Evolutionary conservation across 768 basidiomycete genomes (phyloP).

Genomic region (Mrakia frigida): DNA sequence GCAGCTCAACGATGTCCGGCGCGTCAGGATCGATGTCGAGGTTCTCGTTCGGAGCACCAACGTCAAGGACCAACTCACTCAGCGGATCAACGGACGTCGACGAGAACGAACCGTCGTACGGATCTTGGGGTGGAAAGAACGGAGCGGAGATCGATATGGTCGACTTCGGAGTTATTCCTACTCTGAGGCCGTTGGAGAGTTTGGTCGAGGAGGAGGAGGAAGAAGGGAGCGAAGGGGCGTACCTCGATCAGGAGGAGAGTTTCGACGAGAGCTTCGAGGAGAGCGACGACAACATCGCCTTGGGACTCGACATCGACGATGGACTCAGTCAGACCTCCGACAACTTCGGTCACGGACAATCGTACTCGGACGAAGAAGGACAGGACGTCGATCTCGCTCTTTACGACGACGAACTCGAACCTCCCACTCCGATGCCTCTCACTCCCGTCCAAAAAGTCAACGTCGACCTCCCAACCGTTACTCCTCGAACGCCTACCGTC

Average conservation of each 20-base stretch:
- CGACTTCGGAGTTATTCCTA: constrained; percentile 27
- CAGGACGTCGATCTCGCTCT: neutral
- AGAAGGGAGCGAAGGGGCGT: constrained; percentile 1
- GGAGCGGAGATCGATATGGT: constrained; percentile 23
- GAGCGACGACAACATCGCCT: constrained; percentile 31
- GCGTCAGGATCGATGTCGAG: constrained; percentile 22
- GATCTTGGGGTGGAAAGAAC: neutral
- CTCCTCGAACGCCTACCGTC: neutral
- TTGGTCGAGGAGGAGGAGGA: constrained; percentile 30
- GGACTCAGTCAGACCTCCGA: constrained; percentile 13
- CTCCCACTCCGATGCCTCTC: constrained; percentile 8
- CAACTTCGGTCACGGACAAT: neutral
- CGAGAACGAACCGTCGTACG: neutral
- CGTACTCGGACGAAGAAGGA: constrained; percentile 7
- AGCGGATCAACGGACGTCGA: constrained; percentile 19
- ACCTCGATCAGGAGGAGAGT: neutral
- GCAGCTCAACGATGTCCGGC: neutral
- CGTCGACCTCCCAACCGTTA: neutral
- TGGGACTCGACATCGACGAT: constrained; percentile 25
- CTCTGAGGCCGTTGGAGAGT: constrained; percentile 22
- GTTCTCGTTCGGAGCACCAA: constrained; percentile 22
- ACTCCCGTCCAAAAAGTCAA: constrained; percentile 8
- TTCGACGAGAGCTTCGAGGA: constrained; percentile 20
- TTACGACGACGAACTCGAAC: constrained; percentile 8
- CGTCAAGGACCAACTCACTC: constrained; percentile 6